phyloP scores from a whole-genome alignment of 208 protist genomes.

The Leishmania major region DNA sequence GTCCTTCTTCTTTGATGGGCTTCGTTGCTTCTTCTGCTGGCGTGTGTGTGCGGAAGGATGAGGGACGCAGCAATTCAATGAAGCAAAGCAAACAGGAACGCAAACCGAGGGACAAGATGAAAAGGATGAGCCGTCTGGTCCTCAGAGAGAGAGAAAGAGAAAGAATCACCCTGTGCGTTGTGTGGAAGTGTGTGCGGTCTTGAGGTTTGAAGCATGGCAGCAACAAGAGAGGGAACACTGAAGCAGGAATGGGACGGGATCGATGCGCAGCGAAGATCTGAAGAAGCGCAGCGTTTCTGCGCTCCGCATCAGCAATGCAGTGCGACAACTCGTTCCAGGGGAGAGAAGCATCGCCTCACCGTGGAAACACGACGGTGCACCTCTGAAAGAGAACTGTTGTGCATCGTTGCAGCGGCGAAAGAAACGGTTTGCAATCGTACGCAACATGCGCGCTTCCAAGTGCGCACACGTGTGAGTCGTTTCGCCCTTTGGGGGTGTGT shows the following conservation, averaged over 20 bases:
- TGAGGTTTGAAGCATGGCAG: background rate
- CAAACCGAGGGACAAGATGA: background rate
- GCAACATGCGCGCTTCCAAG: background rate
- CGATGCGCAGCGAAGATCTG: background rate
- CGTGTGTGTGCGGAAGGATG: too few relatives aligned
- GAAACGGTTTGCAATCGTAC: background rate
- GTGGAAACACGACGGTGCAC: background rate
- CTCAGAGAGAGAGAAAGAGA: background rate
- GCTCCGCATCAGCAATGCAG: background rate
- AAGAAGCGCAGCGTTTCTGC: background rate
- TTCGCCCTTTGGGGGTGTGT: background rate
- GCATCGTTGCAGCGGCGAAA: background rate
- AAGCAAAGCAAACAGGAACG: background rate
- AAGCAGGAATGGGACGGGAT: background rate
- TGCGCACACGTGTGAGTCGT: background rate
- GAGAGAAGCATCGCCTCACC: background rate
- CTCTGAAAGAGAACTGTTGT: background rate
- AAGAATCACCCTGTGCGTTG: background rate
- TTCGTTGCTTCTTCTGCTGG: too few relatives aligned
- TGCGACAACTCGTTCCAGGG: conserved; percentile 1
- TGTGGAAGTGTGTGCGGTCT: background rate
- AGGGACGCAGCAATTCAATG: background rate
- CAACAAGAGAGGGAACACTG: background rate
- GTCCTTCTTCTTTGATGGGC: too few relatives aligned
- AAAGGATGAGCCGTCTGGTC: background rate